Evolutionary conservation across 257 asterid genomes (phyloP), one percentile per base, ranked within the genome.

Genomic region (Thymus mandschuricus): DNA sequence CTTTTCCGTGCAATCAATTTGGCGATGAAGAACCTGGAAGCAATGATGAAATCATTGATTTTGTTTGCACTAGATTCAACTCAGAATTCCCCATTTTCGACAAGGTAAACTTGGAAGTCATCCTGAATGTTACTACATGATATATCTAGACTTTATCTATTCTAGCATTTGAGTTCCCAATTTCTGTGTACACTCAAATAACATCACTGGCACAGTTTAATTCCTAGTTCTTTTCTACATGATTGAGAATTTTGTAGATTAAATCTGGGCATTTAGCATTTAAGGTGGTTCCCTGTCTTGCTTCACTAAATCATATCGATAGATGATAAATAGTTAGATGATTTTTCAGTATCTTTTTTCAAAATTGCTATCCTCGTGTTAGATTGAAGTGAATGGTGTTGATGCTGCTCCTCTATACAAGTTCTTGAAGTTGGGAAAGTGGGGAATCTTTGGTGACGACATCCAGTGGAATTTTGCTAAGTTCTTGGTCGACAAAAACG

Each of bases 1-100:
- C 97, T 43, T 92, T 92, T 68, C 96, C 97, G 1, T 88, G 98
- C 87, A 92, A 92, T 81, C 97, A 92, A 79, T 92, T 92, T 77
- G 97, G 96, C 0, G 87, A 85, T 64, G 93, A 92, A 80, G 98
- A 90, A 70, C 97, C 97, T 1, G 96, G 93, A 78, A 87, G 78
- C 78, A 87, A 77, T 63, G 86, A 82, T 50, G 84, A 90, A 64
- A 90, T 92, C 55, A 64, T 83, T 33, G 88, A 90, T 63, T 92
- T 90, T 30, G 95, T 88, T 28, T 92, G 97, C 82, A 80, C 88
- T 38, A 85, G 86, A 60, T 90, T 90, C 80, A 84, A 87, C 82
- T 85, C 97, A 1, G 85, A 86, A 9, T 92, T 88, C 72, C 93
- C 95, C 57, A 72, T 90, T 71, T 87, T 90, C 68, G 88, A 71